phyloP scores from a whole-genome alignment of 116 monocot genomes.

The Iris pallida region DNA sequence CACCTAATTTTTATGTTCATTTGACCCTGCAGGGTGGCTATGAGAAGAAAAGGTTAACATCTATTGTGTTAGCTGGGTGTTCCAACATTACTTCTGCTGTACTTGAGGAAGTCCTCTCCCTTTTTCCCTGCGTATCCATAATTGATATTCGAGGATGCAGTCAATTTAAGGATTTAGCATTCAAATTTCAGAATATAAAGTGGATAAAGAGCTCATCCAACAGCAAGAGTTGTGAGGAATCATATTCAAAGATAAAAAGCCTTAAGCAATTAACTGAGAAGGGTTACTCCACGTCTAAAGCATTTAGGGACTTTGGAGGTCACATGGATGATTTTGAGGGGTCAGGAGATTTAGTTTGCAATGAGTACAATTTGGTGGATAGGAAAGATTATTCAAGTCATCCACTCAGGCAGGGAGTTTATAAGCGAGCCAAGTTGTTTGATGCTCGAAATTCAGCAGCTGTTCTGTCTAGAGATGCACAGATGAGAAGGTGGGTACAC shows the following conservation, averaged over 20 bases:
- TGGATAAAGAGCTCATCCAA: slow-evolving; percentile 52
- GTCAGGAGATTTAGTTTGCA: slow-evolving; percentile 13
- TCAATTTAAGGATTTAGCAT: slow-evolving; percentile 70
- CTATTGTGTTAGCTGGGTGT: slow-evolving; percentile 59
- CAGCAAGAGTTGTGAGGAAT: slow-evolving; percentile 40
- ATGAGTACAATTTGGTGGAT: slow-evolving; percentile 20
- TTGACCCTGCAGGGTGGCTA: slow-evolving; percentile 61
- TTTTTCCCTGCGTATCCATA: slow-evolving; percentile 51
- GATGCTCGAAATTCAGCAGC: slow-evolving; percentile 72
- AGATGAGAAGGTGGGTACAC: slow-evolving; percentile 74
- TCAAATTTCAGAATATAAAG: slow-evolving; percentile 52
- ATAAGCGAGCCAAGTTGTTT: slow-evolving; percentile 67
- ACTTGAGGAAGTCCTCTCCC: slow-evolving; percentile 65
- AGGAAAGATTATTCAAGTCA: slow-evolving; percentile 34
- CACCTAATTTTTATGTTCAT: not conserved
- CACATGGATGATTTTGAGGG: slow-evolving; percentile 36
- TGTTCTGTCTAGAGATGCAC: slow-evolving; percentile 77
- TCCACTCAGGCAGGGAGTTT: slow-evolving; percentile 67
- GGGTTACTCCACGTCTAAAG: slow-evolving; percentile 31
- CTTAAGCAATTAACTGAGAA: too few species aligned
- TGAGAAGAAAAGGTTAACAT: slow-evolving; percentile 62
- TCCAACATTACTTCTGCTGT: slow-evolving; percentile 54
- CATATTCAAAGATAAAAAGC: slow-evolving; percentile 56
- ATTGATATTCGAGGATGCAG: slow-evolving; percentile 74
- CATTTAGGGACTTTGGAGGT: slow-evolving; percentile 24